Conservation (phyloP, 495 filamentous ascomycete genomes). For the Annulohypoxylon maeteangense region DNA sequence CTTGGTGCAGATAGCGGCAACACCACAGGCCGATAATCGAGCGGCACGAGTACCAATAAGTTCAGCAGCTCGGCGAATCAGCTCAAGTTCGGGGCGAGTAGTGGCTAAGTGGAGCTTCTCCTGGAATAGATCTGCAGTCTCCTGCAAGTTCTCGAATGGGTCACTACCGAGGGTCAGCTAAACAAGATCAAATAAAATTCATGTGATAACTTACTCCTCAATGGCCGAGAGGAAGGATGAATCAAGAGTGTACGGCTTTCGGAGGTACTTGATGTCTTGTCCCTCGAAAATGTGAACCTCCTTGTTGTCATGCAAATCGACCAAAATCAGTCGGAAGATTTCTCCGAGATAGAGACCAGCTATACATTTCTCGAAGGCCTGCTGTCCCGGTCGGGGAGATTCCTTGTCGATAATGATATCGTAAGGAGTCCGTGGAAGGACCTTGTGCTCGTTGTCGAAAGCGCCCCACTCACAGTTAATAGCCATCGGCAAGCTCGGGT, state of each 20-base stretch:
- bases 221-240: constrained; percentile 95
- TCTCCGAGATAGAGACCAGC: constrained; percentile 95
- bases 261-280: constrained; percentile 81
- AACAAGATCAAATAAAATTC: neutral
- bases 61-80: constrained; percentile 87
- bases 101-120: constrained; percentile 73
- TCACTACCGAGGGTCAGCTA: constrained; percentile 63
- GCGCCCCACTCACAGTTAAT: constrained; percentile 99
- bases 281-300: constrained; percentile 81
- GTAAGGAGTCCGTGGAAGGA: constrained; percentile 87
- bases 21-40: constrained; percentile 90
- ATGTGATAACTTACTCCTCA: constrained; percentile 71
- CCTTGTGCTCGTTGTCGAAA: constrained; percentile 95
- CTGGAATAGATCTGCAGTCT: constrained; percentile 83
- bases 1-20: constrained; percentile 95
- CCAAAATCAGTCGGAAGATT: constrained; percentile 88
- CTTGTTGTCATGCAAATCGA: constrained; percentile 83
- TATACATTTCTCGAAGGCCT: constrained; percentile 98
- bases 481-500: constrained; percentile 87
- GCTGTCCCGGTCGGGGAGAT: constrained; percentile 93
- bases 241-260: constrained; percentile 86
- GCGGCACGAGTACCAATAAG: constrained; percentile 94
- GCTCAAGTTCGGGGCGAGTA: constrained; percentile 80
- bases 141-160: constrained; percentile 90
- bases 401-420: constrained; percentile 91